A percentile compares a stretch with the other conserved stretches of the same genome.
Evolutionary conservation across 176 grass and related monocot species (phyloP).

Genomic region (Oryza meyeriana): DNA sequence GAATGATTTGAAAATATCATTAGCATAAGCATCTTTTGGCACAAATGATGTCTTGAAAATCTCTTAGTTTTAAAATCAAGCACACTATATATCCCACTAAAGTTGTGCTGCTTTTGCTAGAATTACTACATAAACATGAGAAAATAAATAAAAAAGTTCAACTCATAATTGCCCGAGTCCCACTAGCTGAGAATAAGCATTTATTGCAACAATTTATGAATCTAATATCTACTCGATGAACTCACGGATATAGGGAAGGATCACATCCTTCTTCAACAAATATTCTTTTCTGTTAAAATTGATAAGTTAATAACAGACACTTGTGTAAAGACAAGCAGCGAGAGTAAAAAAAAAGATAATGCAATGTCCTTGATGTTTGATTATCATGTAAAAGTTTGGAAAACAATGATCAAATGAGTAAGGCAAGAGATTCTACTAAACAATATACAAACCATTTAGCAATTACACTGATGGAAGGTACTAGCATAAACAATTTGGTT

Average conservation of each 20-base stretch:
- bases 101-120: not conserved
- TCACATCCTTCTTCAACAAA: conserved; percentile 14
- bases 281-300: not conserved
- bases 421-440: not conserved
- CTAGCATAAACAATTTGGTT: conserved; percentile 13
- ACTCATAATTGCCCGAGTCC: not conserved
- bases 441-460: conserved; percentile 1
- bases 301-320: not conserved
- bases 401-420: not conserved
- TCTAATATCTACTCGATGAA: not conserved
- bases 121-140: conserved; percentile 25
- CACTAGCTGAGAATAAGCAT: not conserved
- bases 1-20: not conserved
- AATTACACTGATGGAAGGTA: not conserved
- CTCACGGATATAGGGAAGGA: not conserved
- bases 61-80: not conserved
- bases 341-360: conserved; percentile 1
- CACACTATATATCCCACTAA: not conserved
- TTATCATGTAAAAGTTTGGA: not conserved
- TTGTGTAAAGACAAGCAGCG: not conserved
- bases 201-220: not conserved
- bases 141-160: not conserved
- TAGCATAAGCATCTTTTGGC: not conserved
- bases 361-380: not conserved
- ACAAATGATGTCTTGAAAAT: not conserved